Conservation (phyloP, 1,139 yeast genomes). For the Kodamaea derodonti region DNA sequence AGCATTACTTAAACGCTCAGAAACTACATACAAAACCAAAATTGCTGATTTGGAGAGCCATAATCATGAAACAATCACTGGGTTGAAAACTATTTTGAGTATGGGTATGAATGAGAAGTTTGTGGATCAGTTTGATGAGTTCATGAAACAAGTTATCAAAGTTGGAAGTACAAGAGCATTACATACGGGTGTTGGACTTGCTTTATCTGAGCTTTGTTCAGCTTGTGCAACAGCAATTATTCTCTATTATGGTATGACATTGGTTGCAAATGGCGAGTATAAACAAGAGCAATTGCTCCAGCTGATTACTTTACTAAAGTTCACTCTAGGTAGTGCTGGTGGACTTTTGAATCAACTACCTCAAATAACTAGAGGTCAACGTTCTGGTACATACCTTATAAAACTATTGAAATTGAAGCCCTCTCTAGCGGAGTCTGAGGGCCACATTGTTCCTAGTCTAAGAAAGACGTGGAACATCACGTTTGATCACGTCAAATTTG, state of each 20-base stretch:
- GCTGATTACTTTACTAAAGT: conserved; percentile 68
- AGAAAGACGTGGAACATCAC: conserved; percentile 21
- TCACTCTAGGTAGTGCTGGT: conserved; percentile 66
- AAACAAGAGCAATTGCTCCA: conserved; percentile 54
- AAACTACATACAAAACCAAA: conserved; percentile 54
- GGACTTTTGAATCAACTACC: conserved; percentile 64
- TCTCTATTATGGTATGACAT: conserved; percentile 69
- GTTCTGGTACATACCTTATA: conserved; percentile 59
- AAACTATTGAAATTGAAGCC: conserved; percentile 36
- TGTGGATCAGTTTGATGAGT: conserved; percentile 24
- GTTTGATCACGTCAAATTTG: conserved; percentile 45
- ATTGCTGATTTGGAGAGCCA: conserved; percentile 53
- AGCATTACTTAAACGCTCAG: conserved; percentile 47
- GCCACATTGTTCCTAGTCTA: conserved; percentile 17
- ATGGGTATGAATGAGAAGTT: conserved; percentile 53
- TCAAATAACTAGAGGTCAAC: conserved; percentile 69
- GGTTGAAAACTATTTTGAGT: conserved; percentile 61
- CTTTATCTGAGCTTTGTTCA: conserved; percentile 50
- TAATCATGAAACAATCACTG: conserved; percentile 54
- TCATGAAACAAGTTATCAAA: conserved; percentile 22
- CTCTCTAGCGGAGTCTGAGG: conserved; percentile 29
- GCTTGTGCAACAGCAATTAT: conserved; percentile 66
- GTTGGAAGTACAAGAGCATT: conserved; percentile 49
- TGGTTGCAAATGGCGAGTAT: conserved; percentile 58
- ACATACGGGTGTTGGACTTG: conserved; percentile 60